Percentiles rank a stretch among this genome's conserved stretches.
phyloP scores from a whole-genome alignment of 148 eudicot species.

The Pharnaceum exiguum region DNA sequence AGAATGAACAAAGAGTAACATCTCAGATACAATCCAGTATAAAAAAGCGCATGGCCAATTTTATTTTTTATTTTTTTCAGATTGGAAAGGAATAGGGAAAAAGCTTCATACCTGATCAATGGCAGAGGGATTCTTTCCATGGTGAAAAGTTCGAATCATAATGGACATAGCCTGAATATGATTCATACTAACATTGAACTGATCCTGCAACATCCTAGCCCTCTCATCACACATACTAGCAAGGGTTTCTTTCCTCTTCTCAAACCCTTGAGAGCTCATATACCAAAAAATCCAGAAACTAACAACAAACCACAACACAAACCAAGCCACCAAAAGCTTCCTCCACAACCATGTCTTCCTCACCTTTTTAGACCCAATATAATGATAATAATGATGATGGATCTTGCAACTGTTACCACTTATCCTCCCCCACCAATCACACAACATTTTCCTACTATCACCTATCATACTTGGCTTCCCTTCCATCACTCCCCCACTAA shows the following conservation, averaged over 20 bases:
- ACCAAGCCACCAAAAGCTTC: slow-evolving; percentile 61
- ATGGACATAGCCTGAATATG: slow-evolving; percentile 94
- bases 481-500: slow-evolving; percentile 57
- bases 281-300: slow-evolving; percentile 48
- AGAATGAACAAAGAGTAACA: too few relatives aligned
- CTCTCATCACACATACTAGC: slow-evolving; percentile 98
- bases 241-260: slow-evolving; percentile 83
- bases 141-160: slow-evolving; percentile 84
- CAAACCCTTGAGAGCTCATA: slow-evolving; percentile 54
- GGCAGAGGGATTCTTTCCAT: slow-evolving; percentile 77
- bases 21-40: too few relatives aligned
- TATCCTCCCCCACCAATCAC: slow-evolving; percentile 46
- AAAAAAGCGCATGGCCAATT: too few relatives aligned
- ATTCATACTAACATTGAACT: slow-evolving; percentile 97
- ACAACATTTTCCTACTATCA: slow-evolving; percentile 40
- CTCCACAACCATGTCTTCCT: slow-evolving; percentile 59
- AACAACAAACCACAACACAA: slow-evolving; percentile 37
- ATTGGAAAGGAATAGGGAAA: too few relatives aligned
- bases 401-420: slow-evolving; percentile 45
- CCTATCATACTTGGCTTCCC: slow-evolving; percentile 36
- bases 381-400: slow-evolving; percentile 42
- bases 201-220: slow-evolving; percentile 96
- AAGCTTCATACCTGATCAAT: slow-evolving; percentile 75
- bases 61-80: too few relatives aligned
- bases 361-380: slow-evolving; percentile 48